Base-by-base conservation (phyloP, 495 filamentous ascomycete species). In the Annulohypoxylon bovei region DNA sequence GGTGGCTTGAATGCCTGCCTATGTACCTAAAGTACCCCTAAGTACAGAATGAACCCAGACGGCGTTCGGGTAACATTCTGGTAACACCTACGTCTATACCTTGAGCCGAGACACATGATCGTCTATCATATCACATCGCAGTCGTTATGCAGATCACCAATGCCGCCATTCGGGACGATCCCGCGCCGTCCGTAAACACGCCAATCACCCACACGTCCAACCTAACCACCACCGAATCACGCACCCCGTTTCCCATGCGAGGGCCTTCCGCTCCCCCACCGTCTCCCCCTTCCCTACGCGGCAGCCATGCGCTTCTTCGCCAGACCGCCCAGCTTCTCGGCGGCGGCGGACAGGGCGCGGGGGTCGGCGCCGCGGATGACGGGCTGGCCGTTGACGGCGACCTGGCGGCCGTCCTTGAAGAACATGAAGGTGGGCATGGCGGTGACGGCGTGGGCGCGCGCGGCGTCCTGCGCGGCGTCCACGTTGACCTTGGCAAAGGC, bases 401-500 rank as follows among this genome's bases (percentile, higher is more conserved):
- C 84, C 62, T 88, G 84, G 56, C 86, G 79, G 64, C 90, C 88
- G 60, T 90, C 87, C 76, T 93, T 89, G 82, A 97, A 92, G 72
- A 96, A 87, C 58, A 97, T 81, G 82, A 97, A 96, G 40, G 92
- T 93, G 0, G 94, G 94, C 85, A 93, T 89, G 30, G 88, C 89
- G 60, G 75, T 72, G 28, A 90, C 75, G 44, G 77, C 77, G 66
- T 84, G 85, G 40, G 74, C 66, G 18, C 76, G 35, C 6, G 87
- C 83, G 32, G 85, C 70, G 18, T 85, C 85, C 66, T 81, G 76
- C 42, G 80, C 80, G 30, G 67, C 65, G 68, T 89, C 88, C 23
- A 89, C 84, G 78, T 90, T 80, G 63, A 88, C 84, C 73, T 89
- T 89, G 42, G 79, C 83, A 67, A 90, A 90, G 28, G 80, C 83